phyloP scores from a whole-genome alignment of 2,329 filamentous ascomycete species.

The Hypoxylon sp. region DNA sequence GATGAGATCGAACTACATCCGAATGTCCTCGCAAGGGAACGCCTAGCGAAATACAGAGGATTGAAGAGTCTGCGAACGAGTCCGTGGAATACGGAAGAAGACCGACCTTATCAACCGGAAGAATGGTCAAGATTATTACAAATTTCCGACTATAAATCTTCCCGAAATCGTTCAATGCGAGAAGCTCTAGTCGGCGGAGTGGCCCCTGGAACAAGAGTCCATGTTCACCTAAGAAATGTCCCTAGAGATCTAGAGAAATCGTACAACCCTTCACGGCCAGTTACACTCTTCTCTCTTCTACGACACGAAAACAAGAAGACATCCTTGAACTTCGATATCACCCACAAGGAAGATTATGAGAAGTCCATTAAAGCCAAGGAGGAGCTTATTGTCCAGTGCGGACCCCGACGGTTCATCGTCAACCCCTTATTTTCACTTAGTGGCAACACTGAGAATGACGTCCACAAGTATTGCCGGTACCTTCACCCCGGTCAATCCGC shows the following conservation, averaged over 20 bases:
- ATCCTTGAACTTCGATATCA: slow-evolving; percentile 89
- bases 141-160: slow-evolving; percentile 89
- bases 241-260: slow-evolving; percentile 61
- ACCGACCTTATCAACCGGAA: slow-evolving; percentile 87
- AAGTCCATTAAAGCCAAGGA: slow-evolving; percentile 90
- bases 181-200: slow-evolving; percentile 94
- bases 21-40: slow-evolving; percentile 86
- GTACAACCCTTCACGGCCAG: slow-evolving; percentile 70
- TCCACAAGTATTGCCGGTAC: slow-evolving; percentile 96
- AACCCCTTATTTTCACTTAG: slow-evolving; percentile 91
- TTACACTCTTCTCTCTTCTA: slow-evolving; percentile 87
- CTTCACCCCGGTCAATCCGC: slow-evolving; percentile 91
- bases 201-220: slow-evolving; percentile 84
- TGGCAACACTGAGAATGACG: slow-evolving; percentile 94
- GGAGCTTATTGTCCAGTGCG: slow-evolving; percentile 91
- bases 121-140: slow-evolving; percentile 90
- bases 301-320: slow-evolving; percentile 96
- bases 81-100: slow-evolving; percentile 90
- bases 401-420: slow-evolving; percentile 86
- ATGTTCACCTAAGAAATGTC: slow-evolving; percentile 77
- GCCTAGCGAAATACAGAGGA: slow-evolving; percentile 88
- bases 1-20: slow-evolving; percentile 97
- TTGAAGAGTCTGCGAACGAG: slow-evolving; percentile 92
- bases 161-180: slow-evolving; percentile 80
- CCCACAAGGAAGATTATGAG: slow-evolving; percentile 82